Conservation (phyloP, 805 yeast species). For the Candida easanensis region DNA sequence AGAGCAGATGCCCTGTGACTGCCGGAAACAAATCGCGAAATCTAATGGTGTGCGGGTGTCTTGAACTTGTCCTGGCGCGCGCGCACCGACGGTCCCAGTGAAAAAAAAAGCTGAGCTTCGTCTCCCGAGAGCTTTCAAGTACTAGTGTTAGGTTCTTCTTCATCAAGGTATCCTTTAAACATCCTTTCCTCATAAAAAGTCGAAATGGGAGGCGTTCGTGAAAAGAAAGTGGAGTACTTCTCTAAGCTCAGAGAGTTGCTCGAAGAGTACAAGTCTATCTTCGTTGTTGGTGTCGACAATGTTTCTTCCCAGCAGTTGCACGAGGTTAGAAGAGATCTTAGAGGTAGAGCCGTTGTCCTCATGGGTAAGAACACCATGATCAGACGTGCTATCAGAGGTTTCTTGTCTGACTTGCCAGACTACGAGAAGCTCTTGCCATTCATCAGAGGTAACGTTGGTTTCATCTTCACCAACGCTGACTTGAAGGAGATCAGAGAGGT, state of each 20-base stretch:
- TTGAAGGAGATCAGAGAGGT: slow-evolving; percentile 89
- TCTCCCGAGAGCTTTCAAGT: no score
- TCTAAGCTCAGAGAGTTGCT: slow-evolving; percentile 90
- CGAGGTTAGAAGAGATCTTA: slow-evolving; percentile 95
- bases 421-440: slow-evolving; percentile 91
- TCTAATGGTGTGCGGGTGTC: no score
- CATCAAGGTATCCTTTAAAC: slow-evolving; percentile 62
- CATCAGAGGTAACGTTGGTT: slow-evolving; percentile 98
- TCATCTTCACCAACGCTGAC: slow-evolving; percentile 97
- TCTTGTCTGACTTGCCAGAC: slow-evolving; percentile 91
- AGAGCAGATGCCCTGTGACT: not conserved
- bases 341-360: slow-evolving; percentile 91
- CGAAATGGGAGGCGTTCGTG: slow-evolving; percentile 99
- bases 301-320: slow-evolving; percentile 99
- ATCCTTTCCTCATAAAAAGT: slow-evolving; percentile 78
- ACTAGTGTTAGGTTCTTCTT: not conserved
- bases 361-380: slow-evolving; percentile 99
- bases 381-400: slow-evolving; percentile 98
- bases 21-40: not conserved
- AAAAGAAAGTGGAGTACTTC: slow-evolving; percentile 95
- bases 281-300: slow-evolving; percentile 99
- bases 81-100: no score
- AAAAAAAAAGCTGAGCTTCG: no score
- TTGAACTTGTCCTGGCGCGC: no score
- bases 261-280: slow-evolving; percentile 96